A percentile compares a stretch with the other conserved stretches of the same genome.
phyloP scores from a whole-genome alignment of 1,139 yeast genomes.

The Groenewaldozyma auringiensis region DNA sequence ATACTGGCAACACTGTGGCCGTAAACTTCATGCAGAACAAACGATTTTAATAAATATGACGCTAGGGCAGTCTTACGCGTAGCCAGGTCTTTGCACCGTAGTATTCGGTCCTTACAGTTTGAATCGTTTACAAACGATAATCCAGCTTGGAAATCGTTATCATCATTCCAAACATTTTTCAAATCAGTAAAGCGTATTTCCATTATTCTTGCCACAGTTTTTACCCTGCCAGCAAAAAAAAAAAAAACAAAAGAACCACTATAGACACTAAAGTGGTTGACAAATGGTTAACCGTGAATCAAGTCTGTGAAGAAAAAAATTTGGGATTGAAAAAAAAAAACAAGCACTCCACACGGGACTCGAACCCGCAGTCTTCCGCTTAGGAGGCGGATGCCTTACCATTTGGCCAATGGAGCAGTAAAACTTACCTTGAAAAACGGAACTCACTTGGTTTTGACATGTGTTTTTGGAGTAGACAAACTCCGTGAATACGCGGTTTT shows the following conservation, averaged over 20 bases:
- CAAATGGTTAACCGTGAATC: too few species aligned
- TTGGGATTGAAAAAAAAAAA: conserved; percentile 16
- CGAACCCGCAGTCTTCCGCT: conserved; percentile 96
- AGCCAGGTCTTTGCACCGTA: too few species aligned
- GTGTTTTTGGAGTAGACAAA: background rate
- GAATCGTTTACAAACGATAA: too few species aligned
- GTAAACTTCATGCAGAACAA: background rate
- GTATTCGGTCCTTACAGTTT: too few species aligned
- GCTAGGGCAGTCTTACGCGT: background rate
- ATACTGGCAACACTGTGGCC: background rate
- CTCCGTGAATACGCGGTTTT: background rate
- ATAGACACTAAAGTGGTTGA: too few species aligned
- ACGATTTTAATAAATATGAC: background rate
- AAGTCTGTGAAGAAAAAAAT: too few species aligned
- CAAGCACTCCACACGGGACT: conserved; percentile 80
- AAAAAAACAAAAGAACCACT: too few species aligned
- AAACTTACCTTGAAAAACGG: background rate
- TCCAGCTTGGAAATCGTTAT: too few species aligned
- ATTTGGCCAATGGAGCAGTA: conserved; percentile 78
- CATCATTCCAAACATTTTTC: too few species aligned
- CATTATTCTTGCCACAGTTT: too few species aligned
- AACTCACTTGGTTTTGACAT: background rate
- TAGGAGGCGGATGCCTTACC: conserved; percentile 96
- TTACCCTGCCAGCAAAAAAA: too few species aligned
- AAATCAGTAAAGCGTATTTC: too few species aligned